Evolutionary conservation across 2,329 filamentous ascomycete genomes (phyloP), one percentile per base, ranked within the genome.

Genomic region (Leptographium procerum): DNA sequence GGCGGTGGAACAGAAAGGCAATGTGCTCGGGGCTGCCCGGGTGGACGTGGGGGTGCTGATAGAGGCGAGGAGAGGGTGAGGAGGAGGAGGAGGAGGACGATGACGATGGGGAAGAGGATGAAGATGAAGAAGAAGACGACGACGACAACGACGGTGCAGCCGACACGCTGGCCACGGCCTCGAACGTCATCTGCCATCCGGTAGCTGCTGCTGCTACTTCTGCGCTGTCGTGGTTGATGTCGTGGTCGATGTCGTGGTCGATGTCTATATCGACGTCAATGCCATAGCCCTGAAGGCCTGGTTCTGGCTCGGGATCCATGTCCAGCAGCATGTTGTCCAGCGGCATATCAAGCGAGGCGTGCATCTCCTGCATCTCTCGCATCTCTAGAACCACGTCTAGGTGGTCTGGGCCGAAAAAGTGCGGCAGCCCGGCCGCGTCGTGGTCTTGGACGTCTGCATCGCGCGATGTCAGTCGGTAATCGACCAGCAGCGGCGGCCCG

Each of bases 21-120:
- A 59, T 59, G 34, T 59, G 52, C 16, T 59, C 57, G 10, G 57
- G 53, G 36, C 57, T 56, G 53, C 36, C 57, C 9, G 11, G 34
- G 45, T 45, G 52, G 13, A 51, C 7, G 2, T 10, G 47, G 2
- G 57, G 57, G 11, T 47, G 52, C 16, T 26, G 19, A 22, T 45
- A 36, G 1, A 56, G 43, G 10, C 26, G 9, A 16, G 28, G 40
- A 7, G 31, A 10, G 31, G 40, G 16, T 19, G 19, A 19, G 4
- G 2, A 13, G 45, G 43, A 4, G 7, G 43, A n/a, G 19, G 19
- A 7, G 14, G 19, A 45, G 43, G 19, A 22, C 14, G 48, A n/a
- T n/a, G 28, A 19, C 9, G n/a, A 9, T 9, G 29, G 50, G 7
- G 36, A 10, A 1, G 40, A 43, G 3, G 26, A 19, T 11, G 48